Conservation (phyloP, 2,329 filamentous ascomycete species). For the Colletotrichum karsti region DNA sequence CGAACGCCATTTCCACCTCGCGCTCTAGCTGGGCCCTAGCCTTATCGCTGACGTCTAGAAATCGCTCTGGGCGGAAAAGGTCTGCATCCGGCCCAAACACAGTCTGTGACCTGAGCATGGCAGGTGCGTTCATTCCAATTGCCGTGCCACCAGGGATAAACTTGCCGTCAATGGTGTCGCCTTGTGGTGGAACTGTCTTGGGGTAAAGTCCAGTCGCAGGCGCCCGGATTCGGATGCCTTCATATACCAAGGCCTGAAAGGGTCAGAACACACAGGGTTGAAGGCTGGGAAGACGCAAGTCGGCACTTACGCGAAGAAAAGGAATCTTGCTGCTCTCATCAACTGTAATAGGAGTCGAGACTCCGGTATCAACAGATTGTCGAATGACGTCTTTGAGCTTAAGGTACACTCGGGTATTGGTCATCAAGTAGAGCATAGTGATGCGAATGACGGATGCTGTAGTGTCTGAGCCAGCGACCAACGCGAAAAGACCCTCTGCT, state of each 20-base stretch:
- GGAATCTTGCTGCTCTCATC: not conserved
- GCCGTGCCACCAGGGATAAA: slow-evolving; percentile 47
- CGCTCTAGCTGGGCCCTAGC: slow-evolving; percentile 47
- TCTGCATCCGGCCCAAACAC: slow-evolving; percentile 52
- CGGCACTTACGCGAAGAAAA: not conserved
- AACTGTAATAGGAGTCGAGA: slow-evolving; percentile 27
- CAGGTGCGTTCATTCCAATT: slow-evolving; percentile 44
- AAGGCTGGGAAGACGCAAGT: not conserved
- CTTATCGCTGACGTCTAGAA: slow-evolving; percentile 48
- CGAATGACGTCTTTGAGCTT: slow-evolving; percentile 59
- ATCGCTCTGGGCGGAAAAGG: slow-evolving; percentile 58
- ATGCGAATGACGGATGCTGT: slow-evolving; percentile 63
- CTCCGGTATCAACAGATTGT: slow-evolving; percentile 31
- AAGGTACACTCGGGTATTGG: slow-evolving; percentile 53
- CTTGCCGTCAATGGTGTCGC: slow-evolving; percentile 36
- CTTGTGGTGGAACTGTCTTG: not conserved
- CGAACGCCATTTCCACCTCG: slow-evolving; percentile 59
- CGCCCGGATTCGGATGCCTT: slow-evolving; percentile 11
- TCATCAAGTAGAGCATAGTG: slow-evolving; percentile 61
- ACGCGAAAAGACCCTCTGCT: slow-evolving; percentile 36
- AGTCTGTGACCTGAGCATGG: slow-evolving; percentile 49
- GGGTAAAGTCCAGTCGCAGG: not conserved
- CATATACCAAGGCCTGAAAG: slow-evolving; percentile 5
- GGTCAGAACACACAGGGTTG: not conserved
- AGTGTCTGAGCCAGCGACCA: slow-evolving; percentile 65